Evolutionary conservation across 2,329 filamentous ascomycete species (phyloP), one percentile per base, ranked within the genome.

Genomic region (Madurella mycetomatis): DNA sequence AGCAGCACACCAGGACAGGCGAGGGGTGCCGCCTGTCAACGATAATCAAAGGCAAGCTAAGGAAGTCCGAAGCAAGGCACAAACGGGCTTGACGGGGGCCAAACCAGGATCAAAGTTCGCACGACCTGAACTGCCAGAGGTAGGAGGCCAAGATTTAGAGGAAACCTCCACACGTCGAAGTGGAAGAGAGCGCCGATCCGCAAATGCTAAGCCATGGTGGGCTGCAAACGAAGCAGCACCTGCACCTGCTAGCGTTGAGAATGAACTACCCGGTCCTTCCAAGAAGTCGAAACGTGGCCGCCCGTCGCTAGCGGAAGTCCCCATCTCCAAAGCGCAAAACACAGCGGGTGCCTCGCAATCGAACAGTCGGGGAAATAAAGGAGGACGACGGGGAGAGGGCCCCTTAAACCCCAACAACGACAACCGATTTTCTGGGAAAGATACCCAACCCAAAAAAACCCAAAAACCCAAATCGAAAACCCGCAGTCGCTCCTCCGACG

Each of bases 221-320:
- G 32, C 46, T 18, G 41, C 49, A 19, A 54, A 39, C n/a, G 16
- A 51, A 18, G 31, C 30, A 2, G 46, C 54, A 9, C 40, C 51
- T 2, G 9, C 32, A 7, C 18, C 41, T 16, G 34, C 49, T 15
- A 30, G 31, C 13, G 17, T 44, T 47, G 13, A 49, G 8, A 37
- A 49, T 40, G 16, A 32, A 12, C 13, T 3, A 8, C 12, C 30
- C 16, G 32, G 4, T 1, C 49, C 31, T 9, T 18, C 49, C 32
- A 34, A 31, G 34, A 58, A 55, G n/a, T 40, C 18, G 32, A 65
- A 62, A 41, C 63, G 62, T 9, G 62, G 61, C n/a, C 64, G 65
- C 4, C 59, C 61, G 16, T 65, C 65, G 41, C 42, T 65, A 1
- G 50, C 54, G 30, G 58, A 64, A 19, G 42, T 65, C 1, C 47